Percentiles rank a stretch among this genome's conserved stretches.
Evolutionary conservation across 2,329 filamentous ascomycete genomes (phyloP).

Genomic region (Hortaea sp.): DNA sequence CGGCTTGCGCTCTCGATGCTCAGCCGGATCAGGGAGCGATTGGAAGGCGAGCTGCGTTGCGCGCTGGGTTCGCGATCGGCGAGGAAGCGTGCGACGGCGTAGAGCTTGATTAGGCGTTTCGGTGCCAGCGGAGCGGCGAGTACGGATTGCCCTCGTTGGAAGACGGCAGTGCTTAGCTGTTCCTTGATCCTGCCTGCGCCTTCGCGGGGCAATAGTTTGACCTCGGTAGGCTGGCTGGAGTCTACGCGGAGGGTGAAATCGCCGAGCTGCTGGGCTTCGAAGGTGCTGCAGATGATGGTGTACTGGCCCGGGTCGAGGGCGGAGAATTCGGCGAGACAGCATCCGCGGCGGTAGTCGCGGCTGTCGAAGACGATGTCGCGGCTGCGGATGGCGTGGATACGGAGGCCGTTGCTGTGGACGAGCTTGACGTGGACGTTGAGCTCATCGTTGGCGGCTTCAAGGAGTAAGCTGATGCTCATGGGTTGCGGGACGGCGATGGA

Average conservation of each 20-base stretch:
- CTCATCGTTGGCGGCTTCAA: conserved; percentile 57
- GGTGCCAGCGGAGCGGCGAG: conserved; percentile 43
- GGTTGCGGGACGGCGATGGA: conserved; percentile 48
- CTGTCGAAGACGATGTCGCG: conserved; percentile 75
- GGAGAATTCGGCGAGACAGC: conserved; percentile 56
- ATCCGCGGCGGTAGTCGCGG: conserved; percentile 78
- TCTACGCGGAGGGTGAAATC: conserved; percentile 67
- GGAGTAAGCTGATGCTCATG: conserved; percentile 60
- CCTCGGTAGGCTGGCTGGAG: conserved; percentile 45
- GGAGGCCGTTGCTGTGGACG: conserved; percentile 64
- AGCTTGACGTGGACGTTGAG: conserved; percentile 77
- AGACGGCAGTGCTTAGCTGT: conserved; percentile 45
- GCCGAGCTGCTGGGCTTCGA: conserved; percentile 67
- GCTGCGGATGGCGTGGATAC: conserved; percentile 58
- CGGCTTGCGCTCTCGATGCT: conserved; percentile 47
- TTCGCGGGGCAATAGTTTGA: conserved; percentile 58
- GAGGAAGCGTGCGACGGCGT: conserved; percentile 17
- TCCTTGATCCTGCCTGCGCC: conserved; percentile 63
- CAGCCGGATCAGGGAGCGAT: conserved; percentile 50
- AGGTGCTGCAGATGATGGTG: conserved; percentile 83
- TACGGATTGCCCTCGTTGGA: conserved; percentile 40
- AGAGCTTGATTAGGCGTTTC: conserved; percentile 37
- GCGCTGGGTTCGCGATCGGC: conserved; percentile 11
- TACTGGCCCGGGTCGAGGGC: conserved; percentile 63
- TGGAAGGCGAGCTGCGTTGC: conserved; percentile 9